Evolutionary conservation across 1,139 yeast species (phyloP).

Genomic region (Candida mesenterica): DNA sequence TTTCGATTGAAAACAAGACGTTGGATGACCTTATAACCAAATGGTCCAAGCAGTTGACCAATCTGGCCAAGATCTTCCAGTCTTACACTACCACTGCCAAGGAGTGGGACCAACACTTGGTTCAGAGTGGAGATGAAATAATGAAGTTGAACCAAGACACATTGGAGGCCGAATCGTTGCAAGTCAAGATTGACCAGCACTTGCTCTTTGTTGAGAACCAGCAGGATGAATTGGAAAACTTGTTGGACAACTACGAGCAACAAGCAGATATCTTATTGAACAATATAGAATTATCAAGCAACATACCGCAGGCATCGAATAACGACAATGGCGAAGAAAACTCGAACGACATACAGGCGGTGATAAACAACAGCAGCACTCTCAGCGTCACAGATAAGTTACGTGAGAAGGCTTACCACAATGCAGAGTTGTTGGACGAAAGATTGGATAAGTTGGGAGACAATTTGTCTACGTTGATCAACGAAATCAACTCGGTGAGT

Average conservation of each 20-base stretch:
- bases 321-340: conserved; percentile 3
- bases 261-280: conserved; percentile 68
- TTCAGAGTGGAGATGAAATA: conserved; percentile 83
- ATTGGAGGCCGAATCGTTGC: conserved; percentile 79
- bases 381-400: conserved; percentile 68
- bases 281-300: conserved; percentile 34
- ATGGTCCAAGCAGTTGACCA: conserved; percentile 86
- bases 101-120: conserved; percentile 82
- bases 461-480: conserved; percentile 71
- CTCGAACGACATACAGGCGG: conserved; percentile 10
- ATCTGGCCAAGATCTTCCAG: conserved; percentile 71
- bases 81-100: conserved; percentile 74
- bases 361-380: conserved; percentile 17
- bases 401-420: conserved; percentile 83
- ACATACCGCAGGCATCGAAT: conserved; percentile 8
- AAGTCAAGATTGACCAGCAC: conserved; percentile 82
- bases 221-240: conserved; percentile 83
- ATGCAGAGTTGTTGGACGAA: conserved; percentile 84
- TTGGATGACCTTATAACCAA: conserved; percentile 88
- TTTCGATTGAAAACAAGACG: conserved; percentile 85
- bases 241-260: conserved; percentile 80
- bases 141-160: conserved; percentile 77
- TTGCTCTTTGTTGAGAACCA: conserved; percentile 84
- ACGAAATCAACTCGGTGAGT: conserved; percentile 84
- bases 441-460: conserved; percentile 75